These are phyloP conservation scores for Pleoardoris graminearum DNA, from an alignment of 2,329 filamentous ascomycete genomes.

Conservation along the genomic window DNA sequence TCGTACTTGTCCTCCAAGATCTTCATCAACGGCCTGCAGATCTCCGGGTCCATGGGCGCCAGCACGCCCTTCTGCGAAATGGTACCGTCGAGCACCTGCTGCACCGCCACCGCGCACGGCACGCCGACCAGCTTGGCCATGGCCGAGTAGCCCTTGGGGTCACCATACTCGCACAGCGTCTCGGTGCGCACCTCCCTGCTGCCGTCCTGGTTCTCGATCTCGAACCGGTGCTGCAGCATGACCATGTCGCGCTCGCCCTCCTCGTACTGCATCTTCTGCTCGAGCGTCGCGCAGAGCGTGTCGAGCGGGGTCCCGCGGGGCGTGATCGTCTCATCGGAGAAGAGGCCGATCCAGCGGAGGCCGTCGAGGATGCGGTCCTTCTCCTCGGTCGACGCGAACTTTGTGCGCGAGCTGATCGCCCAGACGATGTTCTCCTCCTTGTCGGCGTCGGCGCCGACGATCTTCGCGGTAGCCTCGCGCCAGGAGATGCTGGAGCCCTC, in stretches of 20 bases:
- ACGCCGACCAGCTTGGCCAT: constrained; percentile 85
- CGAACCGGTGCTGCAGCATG: constrained; percentile 78
- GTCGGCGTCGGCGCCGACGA: constrained; percentile 70
- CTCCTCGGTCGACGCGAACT: constrained; percentile 69
- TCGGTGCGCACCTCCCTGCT: constrained; percentile 75
- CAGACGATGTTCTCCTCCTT: constrained; percentile 70
- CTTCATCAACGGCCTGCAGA: constrained; percentile 74
- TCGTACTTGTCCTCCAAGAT: constrained; percentile 78
- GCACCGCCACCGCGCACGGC: constrained; percentile 72
- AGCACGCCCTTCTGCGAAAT: constrained; percentile 73
- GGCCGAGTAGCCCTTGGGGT: constrained; percentile 74
- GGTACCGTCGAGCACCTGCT: constrained; percentile 76
- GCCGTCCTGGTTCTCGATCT: constrained; percentile 81
- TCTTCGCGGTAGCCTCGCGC: constrained; percentile 81
- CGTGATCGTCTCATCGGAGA: constrained; percentile 69
- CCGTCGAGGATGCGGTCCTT: constrained; percentile 71
- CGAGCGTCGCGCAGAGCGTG: constrained; percentile 85
- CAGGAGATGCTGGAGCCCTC: constrained; percentile 65
- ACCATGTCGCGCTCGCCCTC: constrained; percentile 83
- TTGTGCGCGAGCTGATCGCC: constrained; percentile 75
- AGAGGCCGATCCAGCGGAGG: constrained; percentile 71
- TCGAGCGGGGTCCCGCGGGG: constrained; percentile 81
- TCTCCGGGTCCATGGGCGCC: constrained; percentile 73
- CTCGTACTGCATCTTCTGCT: constrained; percentile 89
- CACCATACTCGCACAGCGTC: constrained; percentile 82